Percentiles rank a stretch among this genome's conserved stretches.
Conservation (phyloP, 177 flowering plant genomes). For the Vitis hybrid region DNA sequence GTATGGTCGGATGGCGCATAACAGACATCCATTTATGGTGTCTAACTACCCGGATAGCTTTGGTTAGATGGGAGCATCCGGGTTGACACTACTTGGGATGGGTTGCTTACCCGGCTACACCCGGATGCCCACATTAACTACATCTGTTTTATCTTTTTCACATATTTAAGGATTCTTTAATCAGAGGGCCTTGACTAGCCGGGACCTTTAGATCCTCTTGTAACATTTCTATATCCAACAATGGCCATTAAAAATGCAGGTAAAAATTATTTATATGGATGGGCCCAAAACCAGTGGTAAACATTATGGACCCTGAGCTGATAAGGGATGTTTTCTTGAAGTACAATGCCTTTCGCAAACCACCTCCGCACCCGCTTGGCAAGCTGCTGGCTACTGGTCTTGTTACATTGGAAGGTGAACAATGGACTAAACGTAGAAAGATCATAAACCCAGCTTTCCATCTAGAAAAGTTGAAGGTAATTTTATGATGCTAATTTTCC, state of each 20-base stretch:
- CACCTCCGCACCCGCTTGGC: conserved; percentile 9
- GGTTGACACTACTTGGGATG: too few species aligned
- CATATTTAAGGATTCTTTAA: too few species aligned
- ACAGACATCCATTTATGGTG: too few species aligned
- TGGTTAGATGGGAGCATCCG: too few species aligned
- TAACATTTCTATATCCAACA: too few species aligned
- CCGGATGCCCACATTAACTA: too few species aligned
- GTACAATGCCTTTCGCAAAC: conserved; percentile 16
- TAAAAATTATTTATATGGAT: conserved; percentile 27
- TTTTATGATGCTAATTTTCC: background rate
- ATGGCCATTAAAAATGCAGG: conserved; percentile 15
- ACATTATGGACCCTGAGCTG: conserved; percentile 24
- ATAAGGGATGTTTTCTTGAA: conserved; percentile 20
- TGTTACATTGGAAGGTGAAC: conserved; percentile 22
- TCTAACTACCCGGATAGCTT: too few species aligned
- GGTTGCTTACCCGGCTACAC: too few species aligned
- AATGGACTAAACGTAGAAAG: conserved; percentile 25
- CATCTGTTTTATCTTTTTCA: too few species aligned
- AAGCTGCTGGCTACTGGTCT: conserved; percentile 25
- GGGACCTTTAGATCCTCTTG: too few species aligned
- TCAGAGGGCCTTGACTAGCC: too few species aligned
- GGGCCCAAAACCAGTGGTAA: conserved; percentile 31
- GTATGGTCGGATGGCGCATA: too few species aligned
- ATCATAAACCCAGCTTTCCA: conserved; percentile 18
- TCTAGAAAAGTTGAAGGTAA: conserved; percentile 12